Conservation (phyloP, 2,329 filamentous ascomycete genomes). For the Penicillium sp. region DNA sequence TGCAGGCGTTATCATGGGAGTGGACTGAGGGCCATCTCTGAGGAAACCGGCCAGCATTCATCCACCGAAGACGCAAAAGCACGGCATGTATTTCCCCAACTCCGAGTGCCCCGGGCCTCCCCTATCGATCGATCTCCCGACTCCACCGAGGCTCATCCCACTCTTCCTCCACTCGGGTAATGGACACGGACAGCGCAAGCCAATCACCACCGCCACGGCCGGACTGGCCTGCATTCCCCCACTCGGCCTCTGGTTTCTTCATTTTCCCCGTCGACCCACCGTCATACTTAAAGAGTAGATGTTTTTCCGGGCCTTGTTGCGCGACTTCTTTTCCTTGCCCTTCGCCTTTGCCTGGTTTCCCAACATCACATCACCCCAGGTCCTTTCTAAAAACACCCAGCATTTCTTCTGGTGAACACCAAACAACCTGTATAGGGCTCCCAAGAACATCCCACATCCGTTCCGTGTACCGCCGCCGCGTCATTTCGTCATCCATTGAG, state of each 20-base stretch:
- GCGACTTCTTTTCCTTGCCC: constrained; percentile 11
- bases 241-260: constrained; percentile 31
- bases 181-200: too few species aligned
- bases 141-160: constrained; percentile 18
- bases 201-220: constrained; percentile 12
- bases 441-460: too few species aligned
- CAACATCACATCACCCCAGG: neutral
- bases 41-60: too few species aligned
- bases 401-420: too few species aligned
- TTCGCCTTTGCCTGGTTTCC: constrained; percentile 5
- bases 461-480: too few species aligned
- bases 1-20: too few species aligned
- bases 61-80: too few species aligned
- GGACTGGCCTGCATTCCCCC: constrained; percentile 17
- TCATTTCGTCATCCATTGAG: too few species aligned
- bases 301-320: constrained; percentile 10
- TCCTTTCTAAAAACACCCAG: neutral
- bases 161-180: constrained; percentile 21
- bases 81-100: too few species aligned
- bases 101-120: too few species aligned
- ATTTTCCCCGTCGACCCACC: constrained; percentile 22
- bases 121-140: constrained; percentile 29
- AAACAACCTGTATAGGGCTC: too few species aligned
- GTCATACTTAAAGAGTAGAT: constrained; percentile 27
- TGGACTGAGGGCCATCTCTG: too few species aligned